Percentiles rank a stretch among this genome's conserved stretches.
Evolutionary conservation across 805 yeast species (phyloP).

Genomic region (Candida odintsovae): DNA sequence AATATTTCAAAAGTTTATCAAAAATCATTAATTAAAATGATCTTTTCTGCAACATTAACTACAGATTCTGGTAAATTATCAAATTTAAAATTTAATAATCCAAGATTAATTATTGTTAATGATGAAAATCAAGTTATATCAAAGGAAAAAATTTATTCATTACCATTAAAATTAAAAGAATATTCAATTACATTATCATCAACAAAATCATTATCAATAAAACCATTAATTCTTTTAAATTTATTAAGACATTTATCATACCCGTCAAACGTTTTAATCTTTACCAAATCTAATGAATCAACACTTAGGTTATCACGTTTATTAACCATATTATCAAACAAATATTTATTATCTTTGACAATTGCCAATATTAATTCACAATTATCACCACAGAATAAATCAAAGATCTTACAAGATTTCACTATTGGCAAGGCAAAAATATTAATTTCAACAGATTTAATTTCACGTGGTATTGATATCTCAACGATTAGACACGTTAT

Average conservation of each 20-base stretch:
- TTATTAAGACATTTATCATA: slow-evolving; percentile 36
- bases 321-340: slow-evolving; percentile 35
- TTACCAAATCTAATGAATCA: slow-evolving; percentile 78
- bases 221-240: slow-evolving; percentile 69
- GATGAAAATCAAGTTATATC: slow-evolving; percentile 36
- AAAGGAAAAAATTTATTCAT: slow-evolving; percentile 49
- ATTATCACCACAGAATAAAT: slow-evolving; percentile 46
- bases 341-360: slow-evolving; percentile 12
- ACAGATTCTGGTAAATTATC: slow-evolving; percentile 87
- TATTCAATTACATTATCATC: slow-evolving; percentile 30
- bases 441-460: slow-evolving; percentile 78
- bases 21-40: slow-evolving; percentile 50
- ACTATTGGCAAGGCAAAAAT: slow-evolving; percentile 45
- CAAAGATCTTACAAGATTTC: slow-evolving; percentile 55
- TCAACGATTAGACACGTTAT: slow-evolving; percentile 64
- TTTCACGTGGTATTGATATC: slow-evolving; percentile 94
- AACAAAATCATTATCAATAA: slow-evolving; percentile 38
- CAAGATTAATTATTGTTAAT: slow-evolving; percentile 72
- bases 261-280: slow-evolving; percentile 44
- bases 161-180: slow-evolving; percentile 51
- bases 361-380: slow-evolving; percentile 54
- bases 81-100: slow-evolving; percentile 60
- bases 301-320: slow-evolving; percentile 74
- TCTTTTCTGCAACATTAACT: slow-evolving; percentile 91
- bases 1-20: slow-evolving; percentile 23